Evolutionary conservation across 2,329 filamentous ascomycete species (phyloP).

Genomic region (Malbranchea zuffiana): DNA sequence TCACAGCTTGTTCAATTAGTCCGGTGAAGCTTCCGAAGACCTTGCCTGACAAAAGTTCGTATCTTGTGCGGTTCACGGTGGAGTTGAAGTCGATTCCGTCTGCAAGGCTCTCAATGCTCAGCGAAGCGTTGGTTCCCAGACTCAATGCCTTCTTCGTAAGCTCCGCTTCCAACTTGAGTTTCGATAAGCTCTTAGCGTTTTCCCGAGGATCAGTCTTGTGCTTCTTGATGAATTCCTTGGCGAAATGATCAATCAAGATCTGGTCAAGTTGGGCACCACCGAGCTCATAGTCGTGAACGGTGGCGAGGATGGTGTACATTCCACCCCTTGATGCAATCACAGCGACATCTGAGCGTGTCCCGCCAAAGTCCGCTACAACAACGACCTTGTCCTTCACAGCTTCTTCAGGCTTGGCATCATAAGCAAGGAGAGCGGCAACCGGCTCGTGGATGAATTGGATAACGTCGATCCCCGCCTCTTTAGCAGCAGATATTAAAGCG

Average conservation of each 20-base stretch:
- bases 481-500: conserved; percentile 65
- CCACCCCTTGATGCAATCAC: conserved; percentile 85
- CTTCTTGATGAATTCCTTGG: conserved; percentile 98
- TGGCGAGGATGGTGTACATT: conserved; percentile 91
- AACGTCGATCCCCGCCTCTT: conserved; percentile 72
- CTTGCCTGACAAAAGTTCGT: conserved; percentile 78
- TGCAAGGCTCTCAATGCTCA: conserved; percentile 83
- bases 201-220: conserved; percentile 77
- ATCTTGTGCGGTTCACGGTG: conserved; percentile 86
- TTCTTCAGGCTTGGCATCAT: conserved; percentile 73
- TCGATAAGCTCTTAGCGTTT: conserved; percentile 72
- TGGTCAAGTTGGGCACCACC: conserved; percentile 78
- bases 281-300: conserved; percentile 90
- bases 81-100: conserved; percentile 84
- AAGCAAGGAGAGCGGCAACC: conserved; percentile 75
- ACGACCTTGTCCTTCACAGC: conserved; percentile 73
- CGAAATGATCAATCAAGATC: conserved; percentile 87
- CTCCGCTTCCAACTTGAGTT: conserved; percentile 86
- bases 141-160: conserved; percentile 84
- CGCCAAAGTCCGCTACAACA: conserved; percentile 85
- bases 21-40: conserved; percentile 80
- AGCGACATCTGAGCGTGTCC: conserved; percentile 81
- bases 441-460: conserved; percentile 91
- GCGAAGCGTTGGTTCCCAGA: conserved; percentile 74
- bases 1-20: conserved; percentile 70